Conservation (phyloP, 2,329 filamentous ascomycete genomes). For the Colletotrichum sp. region DNA sequence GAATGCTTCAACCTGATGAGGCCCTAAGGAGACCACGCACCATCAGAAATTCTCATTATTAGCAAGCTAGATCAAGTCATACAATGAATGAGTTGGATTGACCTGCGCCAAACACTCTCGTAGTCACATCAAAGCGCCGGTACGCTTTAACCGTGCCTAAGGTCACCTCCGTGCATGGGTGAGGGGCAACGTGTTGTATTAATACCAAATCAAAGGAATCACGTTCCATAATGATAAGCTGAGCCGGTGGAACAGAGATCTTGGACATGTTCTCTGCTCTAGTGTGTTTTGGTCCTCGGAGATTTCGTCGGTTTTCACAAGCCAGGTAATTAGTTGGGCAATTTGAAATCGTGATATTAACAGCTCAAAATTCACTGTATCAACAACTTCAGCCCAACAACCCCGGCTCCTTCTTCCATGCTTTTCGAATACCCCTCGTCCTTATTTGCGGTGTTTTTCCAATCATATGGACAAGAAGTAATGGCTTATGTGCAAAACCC, state of each 20-base stretch:
- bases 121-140: background rate
- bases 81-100: background rate
- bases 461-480: background rate
- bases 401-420: accelerated
- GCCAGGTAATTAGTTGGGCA: background rate
- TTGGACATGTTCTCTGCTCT: accelerated
- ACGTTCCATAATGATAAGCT: background rate
- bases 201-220: background rate
- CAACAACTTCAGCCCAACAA: background rate
- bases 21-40: background rate
- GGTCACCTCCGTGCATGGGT: background rate
- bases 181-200: background rate
- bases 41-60: background rate
- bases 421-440: background rate
- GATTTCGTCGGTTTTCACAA: accelerated
- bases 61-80: background rate
- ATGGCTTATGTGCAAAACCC: background rate
- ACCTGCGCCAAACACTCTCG: background rate
- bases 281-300: background rate
- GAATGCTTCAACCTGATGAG: background rate
- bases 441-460: background rate
- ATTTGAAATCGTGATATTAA: background rate
- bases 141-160: background rate
- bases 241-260: background rate
- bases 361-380: background rate